Base-by-base conservation (phyloP, 78 protist genomes). In the Dictyostelium intermedium region DNA sequence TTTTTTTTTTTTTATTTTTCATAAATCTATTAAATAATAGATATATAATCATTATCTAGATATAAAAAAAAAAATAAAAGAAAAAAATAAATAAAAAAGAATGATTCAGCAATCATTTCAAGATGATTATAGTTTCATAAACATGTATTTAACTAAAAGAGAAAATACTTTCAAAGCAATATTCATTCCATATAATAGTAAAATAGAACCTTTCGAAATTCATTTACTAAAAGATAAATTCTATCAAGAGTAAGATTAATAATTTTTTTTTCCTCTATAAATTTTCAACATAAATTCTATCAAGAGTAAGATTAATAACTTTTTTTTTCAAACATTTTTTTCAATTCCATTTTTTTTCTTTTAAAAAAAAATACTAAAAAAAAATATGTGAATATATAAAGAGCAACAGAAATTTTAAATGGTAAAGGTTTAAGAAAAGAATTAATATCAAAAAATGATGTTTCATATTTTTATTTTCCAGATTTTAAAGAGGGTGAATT, bases 1-100 rank as follows among this genome's bases (percentile, higher is more conserved):
- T 73, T 73, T 73, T 73, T 74, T 35, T 72, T 16, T 74, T 32
- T 74, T 74, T 70, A n/a, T n/a, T n/a, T n/a, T n/a, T n/a, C n/a
- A n/a, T n/a, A n/a, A n/a, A n/a, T n/a, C n/a, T n/a, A n/a, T n/a
- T n/a, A n/a, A n/a, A n/a, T n/a, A n/a, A n/a, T n/a, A n/a, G n/a
- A n/a, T n/a, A n/a, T n/a, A n/a, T n/a, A n/a, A n/a, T n/a, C n/a
- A n/a, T n/a, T n/a, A n/a, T n/a, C n/a, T n/a, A 9, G 7, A 45
- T 1, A 45, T 8, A 45, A 45, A 9, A 45, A 45, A 45, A 45
- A 45, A 9, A 45, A 45, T 8, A 45, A 45, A 45, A 45, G 1
- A 45, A 45, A 45, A 45, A 45, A 45, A 9, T 8, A 45, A 45
- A 50, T 16, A 50, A 16, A 5, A 5, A 16, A 63, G 25, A 63